Conservation (phyloP, 495 filamentous ascomycete genomes). For the Xylaria sp. region DNA sequence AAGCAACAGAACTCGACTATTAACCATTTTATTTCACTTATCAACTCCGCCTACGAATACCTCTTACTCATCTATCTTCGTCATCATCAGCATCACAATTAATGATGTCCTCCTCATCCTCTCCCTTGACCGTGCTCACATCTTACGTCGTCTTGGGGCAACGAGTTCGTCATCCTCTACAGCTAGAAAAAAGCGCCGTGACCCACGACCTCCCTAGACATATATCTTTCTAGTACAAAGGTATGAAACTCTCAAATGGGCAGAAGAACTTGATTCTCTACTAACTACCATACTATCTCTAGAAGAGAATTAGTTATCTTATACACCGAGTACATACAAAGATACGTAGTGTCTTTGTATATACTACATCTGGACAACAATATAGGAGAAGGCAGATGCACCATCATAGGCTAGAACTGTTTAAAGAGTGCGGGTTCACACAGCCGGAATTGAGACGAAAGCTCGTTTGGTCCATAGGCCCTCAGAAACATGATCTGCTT, state of each 20-base stretch:
- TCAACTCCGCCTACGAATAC: not conserved
- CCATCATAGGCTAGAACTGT: not conserved
- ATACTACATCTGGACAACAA: not conserved
- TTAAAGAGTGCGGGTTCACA: not conserved
- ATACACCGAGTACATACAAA: not conserved
- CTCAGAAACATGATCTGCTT: not conserved
- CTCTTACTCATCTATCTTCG: not conserved
- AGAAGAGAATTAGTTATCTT: not conserved
- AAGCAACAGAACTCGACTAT: not conserved
- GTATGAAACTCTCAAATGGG: too few species aligned
- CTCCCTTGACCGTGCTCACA: not conserved
- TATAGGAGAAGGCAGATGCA: not conserved
- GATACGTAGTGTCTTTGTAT: not conserved
- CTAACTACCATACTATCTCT: too few species aligned
- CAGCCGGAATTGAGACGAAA: not conserved
- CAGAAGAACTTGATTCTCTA: too few species aligned
- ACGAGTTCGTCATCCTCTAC: not conserved
- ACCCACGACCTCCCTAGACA: not conserved
- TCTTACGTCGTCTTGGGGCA: not conserved
- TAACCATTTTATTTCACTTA: not conserved
- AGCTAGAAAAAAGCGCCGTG: not conserved
- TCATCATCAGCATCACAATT: not conserved
- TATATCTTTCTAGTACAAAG: not conserved
- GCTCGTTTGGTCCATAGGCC: not conserved
- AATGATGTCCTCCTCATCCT: not conserved